Base-by-base conservation (phyloP, 331 rosid species). In the Dryas integrifolia region DNA sequence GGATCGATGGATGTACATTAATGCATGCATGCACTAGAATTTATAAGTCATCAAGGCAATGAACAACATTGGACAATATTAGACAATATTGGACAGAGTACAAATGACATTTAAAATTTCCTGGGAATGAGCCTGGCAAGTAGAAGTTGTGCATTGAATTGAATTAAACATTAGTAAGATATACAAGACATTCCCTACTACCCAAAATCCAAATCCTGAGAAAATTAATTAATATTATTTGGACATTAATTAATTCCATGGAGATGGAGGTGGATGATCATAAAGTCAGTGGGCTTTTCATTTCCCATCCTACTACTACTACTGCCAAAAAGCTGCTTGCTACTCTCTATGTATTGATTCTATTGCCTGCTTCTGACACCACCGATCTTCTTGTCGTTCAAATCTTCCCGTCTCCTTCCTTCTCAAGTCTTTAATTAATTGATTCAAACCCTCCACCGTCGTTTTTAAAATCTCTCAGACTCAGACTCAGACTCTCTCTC, bases 361-460 rank as follows among this genome's bases (percentile, higher is more conserved):
- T 78, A 52, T 64, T 65, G 76, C 65, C 74, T 41, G 51, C 7
- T 24, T 64, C 85, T 82, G 87, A 81, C 76, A 76, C 0, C 13
- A 57, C 58, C 74, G 77, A 74, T 82, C 79, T 45, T 78, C 59
- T 75, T 74, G 86, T 86, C 81, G 77, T 73, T 80, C 65, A 69
- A 78, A 80, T 75, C 79, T 59, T 65, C 72, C 72, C 44, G 69
- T 63, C 74, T 79, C 82, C 76, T 53, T 66, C 72, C 53, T 16
- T 73, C 70, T 65, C 56, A 59, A 47, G 59, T 65, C 72, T 62
- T 30, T 49, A 35, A 11, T 43, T 18, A 50, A 69, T 21, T 21
- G 24, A 21, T 53, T 46, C 48, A 64, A 51, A 18, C 35, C 70
- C 72, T 39, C 13, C 73, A 76, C 86, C 84, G 72, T 70, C 82